Evolutionary conservation across 208 protist species (phyloP).

Genomic region (Wallacemonas rigidus): DNA sequence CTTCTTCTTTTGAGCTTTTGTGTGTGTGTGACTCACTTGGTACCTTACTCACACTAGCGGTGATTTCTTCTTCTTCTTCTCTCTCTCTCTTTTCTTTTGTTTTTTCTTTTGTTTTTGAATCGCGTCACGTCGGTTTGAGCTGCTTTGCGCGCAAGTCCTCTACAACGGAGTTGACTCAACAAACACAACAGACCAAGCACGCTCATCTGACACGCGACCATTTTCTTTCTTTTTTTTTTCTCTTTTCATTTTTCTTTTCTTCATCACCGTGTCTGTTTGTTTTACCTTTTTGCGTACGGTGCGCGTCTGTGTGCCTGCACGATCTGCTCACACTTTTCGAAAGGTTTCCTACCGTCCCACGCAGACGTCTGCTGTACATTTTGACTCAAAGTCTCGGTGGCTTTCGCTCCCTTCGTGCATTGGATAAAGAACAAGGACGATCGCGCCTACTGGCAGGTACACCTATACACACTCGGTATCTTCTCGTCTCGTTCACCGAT

Average conservation of each 20-base stretch:
- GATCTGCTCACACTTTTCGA: background rate
- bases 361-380: too few relatives aligned
- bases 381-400: too few relatives aligned
- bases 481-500: too few relatives aligned
- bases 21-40: background rate
- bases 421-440: too few relatives aligned
- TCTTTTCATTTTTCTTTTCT: background rate
- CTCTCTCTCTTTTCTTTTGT: background rate
- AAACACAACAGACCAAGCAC: too few relatives aligned
- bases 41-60: background rate
- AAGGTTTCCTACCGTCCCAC: too few relatives aligned
- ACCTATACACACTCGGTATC: too few relatives aligned
- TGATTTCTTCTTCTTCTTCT: background rate
- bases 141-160: background rate
- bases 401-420: too few relatives aligned
- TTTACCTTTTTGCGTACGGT: slow-evolving; percentile 18
- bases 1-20: background rate
- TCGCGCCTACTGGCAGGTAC: too few relatives aligned
- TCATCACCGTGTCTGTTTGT: slow-evolving; percentile 12
- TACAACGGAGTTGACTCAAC: background rate
- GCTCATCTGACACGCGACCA: too few relatives aligned
- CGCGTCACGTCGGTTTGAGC: background rate
- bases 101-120: background rate
- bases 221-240: background rate
- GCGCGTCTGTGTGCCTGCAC: background rate